Evolutionary conservation across 148 eudicot species (phyloP).

Genomic region (Chenopodium quinoa): DNA sequence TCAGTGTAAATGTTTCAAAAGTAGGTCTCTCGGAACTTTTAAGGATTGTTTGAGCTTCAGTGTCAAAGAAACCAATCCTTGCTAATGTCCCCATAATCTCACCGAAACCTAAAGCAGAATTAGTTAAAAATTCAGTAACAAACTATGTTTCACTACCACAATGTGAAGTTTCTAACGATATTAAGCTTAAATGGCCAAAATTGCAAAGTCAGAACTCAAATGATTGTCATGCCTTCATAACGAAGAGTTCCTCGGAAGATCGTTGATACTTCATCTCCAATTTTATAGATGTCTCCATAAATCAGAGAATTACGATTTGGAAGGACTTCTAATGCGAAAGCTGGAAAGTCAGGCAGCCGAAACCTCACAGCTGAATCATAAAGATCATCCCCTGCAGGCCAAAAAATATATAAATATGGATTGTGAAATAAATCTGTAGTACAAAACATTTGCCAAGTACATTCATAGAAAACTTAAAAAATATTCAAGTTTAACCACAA

Average conservation of each 20-base stretch:
- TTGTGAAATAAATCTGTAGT: not conserved
- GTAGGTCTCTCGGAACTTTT: conserved; percentile 48
- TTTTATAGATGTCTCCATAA: conserved; percentile 81
- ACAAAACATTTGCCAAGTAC: not conserved
- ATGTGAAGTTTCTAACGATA: not conserved
- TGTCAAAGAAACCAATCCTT: conserved; percentile 72
- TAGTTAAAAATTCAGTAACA: not conserved
- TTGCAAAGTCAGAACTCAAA: not conserved
- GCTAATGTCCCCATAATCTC: conserved; percentile 80
- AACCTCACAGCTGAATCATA: conserved; percentile 77
- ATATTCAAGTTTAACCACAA: not conserved
- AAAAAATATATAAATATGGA: not conserved
- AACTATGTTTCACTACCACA: not conserved
- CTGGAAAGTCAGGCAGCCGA: conserved; percentile 82
- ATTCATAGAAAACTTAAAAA: not conserved
- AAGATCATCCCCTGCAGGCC: conserved; percentile 72
- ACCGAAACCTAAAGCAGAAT: conserved; percentile 58
- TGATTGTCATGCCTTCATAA: conserved; percentile 64
- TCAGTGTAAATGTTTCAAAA: conserved; percentile 50
- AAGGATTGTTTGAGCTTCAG: conserved; percentile 47
- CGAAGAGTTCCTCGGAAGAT: conserved; percentile 94
- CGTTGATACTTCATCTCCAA: conserved; percentile 75
- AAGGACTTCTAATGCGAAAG: conserved; percentile 89
- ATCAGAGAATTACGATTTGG: conserved; percentile 93
- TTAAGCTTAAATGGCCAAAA: not conserved